Conservation (phyloP, 768 basidiomycete species). For the Lactarius indigo region DNA sequence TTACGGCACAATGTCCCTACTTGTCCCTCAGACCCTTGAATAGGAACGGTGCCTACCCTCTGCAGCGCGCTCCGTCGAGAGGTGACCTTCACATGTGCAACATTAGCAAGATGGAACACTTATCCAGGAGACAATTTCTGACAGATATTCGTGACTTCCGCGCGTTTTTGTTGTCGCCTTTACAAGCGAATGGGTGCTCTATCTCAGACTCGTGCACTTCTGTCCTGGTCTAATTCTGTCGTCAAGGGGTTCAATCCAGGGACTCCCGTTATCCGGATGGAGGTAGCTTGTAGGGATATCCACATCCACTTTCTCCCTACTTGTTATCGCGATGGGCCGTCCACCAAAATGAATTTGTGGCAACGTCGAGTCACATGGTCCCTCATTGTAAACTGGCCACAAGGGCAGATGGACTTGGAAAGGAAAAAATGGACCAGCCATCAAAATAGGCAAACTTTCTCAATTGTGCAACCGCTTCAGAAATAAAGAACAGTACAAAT, state of each 20-base stretch:
- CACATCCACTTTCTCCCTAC: not conserved
- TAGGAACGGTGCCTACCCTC: conserved; percentile 5
- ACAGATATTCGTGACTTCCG: not conserved
- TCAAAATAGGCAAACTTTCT: not conserved
- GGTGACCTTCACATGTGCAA: not conserved
- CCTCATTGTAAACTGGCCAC: not conserved
- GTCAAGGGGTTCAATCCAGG: conserved; percentile 6
- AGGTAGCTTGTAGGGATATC: not conserved
- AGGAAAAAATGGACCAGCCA: not conserved
- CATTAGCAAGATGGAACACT: not conserved
- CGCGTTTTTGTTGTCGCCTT: not conserved
- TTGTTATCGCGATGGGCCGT: not conserved
- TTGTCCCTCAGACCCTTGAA: not conserved
- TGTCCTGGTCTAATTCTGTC: conserved; percentile 6
- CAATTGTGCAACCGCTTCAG: not conserved
- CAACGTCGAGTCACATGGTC: not conserved
- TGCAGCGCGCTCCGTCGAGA: not conserved
- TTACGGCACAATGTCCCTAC: conserved; percentile 14
- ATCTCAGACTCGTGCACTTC: not conserved
- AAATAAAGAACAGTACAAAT: conserved; percentile 18
- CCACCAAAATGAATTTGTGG: not conserved
- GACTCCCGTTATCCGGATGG: conserved; percentile 1
- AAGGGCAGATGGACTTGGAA: not conserved
- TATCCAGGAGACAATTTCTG: not conserved
- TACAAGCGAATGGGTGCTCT: not conserved